Conservation (phyloP, 345 rosid genomes). For the Aquilaria malaccensis region DNA sequence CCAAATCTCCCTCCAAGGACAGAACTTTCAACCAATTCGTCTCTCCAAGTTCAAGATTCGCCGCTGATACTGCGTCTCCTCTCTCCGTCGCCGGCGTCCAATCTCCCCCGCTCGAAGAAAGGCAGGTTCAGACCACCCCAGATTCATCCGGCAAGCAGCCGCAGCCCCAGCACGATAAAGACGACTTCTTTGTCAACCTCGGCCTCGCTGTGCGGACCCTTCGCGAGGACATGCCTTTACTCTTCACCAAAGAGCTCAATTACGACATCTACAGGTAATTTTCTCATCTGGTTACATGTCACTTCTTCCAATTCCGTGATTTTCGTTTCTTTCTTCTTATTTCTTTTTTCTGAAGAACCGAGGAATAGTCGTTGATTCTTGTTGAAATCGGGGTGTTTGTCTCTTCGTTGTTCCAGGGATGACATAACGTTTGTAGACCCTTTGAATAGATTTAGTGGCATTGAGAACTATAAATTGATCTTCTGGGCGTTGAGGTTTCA, state of each 20-base stretch:
- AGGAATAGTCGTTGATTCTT: background rate
- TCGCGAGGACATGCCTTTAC: slow-evolving; percentile 74
- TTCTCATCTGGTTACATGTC: slow-evolving; percentile 19
- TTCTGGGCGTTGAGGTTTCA: slow-evolving; percentile 93
- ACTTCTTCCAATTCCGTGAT: background rate
- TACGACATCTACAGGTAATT: slow-evolving; percentile 78
- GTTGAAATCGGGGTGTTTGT: background rate
- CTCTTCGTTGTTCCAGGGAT: slow-evolving; percentile 41
- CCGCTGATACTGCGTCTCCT: slow-evolving; percentile 9
- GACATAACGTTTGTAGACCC: slow-evolving; percentile 78
- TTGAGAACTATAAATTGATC: slow-evolving; percentile 69
- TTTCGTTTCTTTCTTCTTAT: slow-evolving; percentile 2
- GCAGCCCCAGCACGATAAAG: slow-evolving; percentile 38
- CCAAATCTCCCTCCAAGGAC: slow-evolving; percentile 37
- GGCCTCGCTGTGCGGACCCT: slow-evolving; percentile 85
- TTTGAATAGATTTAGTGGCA: slow-evolving; percentile 73
- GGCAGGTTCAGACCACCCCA: slow-evolving; percentile 29
- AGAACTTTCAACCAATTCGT: slow-evolving; percentile 21
- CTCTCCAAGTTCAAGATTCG: slow-evolving; percentile 3
- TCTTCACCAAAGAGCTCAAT: slow-evolving; percentile 71
- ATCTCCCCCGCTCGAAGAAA: slow-evolving; percentile 34
- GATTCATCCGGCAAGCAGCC: slow-evolving; percentile 27
- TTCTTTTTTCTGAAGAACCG: background rate
- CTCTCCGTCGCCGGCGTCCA: slow-evolving; percentile 20
- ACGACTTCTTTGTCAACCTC: slow-evolving; percentile 70